phyloP scores from a whole-genome alignment of 306 rosid genomes.

The Senna siamea region DNA sequence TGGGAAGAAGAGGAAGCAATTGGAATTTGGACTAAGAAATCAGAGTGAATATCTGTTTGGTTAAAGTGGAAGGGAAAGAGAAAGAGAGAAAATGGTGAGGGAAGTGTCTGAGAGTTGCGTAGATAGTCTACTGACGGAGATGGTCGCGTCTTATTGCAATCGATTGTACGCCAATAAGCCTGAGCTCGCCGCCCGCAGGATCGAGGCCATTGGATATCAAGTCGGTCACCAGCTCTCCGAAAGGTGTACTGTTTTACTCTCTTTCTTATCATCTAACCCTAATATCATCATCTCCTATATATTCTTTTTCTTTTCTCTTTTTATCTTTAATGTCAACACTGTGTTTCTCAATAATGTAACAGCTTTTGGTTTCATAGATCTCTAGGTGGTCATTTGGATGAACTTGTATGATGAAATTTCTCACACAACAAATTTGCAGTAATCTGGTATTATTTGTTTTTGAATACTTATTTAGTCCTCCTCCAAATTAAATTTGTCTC shows the following conservation, averaged over 20 bases:
- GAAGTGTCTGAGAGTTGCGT: constrained; percentile 97
- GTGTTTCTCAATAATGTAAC: not conserved
- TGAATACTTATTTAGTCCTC: not conserved
- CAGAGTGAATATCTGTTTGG: not conserved
- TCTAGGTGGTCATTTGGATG: not conserved
- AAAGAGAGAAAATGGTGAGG: constrained; percentile 61
- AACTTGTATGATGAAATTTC: not conserved
- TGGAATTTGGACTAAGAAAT: not conserved
- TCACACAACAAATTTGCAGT: not conserved
- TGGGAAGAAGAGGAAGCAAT: not conserved
- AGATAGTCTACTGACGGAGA: constrained; percentile 83
- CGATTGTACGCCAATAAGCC: constrained; percentile 90
- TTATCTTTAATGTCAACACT: not conserved
- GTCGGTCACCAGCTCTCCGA: constrained; percentile 99
- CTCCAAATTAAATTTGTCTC: not conserved
- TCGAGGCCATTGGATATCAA: constrained; percentile 97
- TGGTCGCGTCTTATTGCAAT: constrained; percentile 82
- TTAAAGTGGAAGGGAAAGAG: not conserved
- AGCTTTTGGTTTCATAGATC: not conserved
- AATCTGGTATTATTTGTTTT: not conserved
- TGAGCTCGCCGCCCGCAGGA: constrained; percentile 93
- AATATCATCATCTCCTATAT: not conserved
- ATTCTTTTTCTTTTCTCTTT: not conserved
- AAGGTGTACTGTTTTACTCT: constrained; percentile 51
- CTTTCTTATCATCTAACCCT: not conserved